Percentiles rank a stretch among this genome's conserved stretches.
phyloP scores from a whole-genome alignment of 768 basidiomycete species.

The Xerocomellus intermedius region DNA sequence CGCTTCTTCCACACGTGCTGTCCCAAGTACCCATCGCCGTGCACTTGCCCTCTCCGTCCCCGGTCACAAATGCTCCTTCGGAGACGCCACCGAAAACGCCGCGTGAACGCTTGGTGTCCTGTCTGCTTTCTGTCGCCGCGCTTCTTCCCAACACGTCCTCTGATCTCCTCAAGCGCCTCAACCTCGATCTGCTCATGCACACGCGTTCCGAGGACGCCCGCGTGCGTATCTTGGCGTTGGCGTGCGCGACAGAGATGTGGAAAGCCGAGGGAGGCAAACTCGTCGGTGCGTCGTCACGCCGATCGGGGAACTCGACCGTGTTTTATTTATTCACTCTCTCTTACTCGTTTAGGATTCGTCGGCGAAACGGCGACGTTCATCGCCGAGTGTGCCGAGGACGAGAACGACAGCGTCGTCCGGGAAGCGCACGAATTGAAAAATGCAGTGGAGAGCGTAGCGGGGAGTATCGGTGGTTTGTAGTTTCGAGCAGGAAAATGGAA shows the following conservation, averaged over 20 bases:
- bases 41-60: slow-evolving; percentile 18
- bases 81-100: slow-evolving; percentile 4
- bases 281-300: slow-evolving; percentile 46
- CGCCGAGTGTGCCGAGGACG: slow-evolving; percentile 84
- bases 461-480: slow-evolving; percentile 43
- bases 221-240: slow-evolving; percentile 68
- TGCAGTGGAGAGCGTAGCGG: slow-evolving; percentile 70
- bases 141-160: slow-evolving; percentile 20
- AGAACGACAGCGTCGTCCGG: slow-evolving; percentile 77
- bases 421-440: slow-evolving; percentile 67
- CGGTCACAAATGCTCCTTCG: neutral
- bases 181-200: slow-evolving; percentile 82
- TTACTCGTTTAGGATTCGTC: slow-evolving; percentile 54
- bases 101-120: slow-evolving; percentile 10
- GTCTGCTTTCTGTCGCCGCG: slow-evolving; percentile 17
- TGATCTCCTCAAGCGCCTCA: slow-evolving; percentile 70
- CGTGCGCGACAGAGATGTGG: slow-evolving; percentile 75
- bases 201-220: slow-evolving; percentile 80
- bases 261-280: slow-evolving; percentile 69
- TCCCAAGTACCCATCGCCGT: slow-evolving; percentile 61
- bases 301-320: neutral
- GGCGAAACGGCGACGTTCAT: slow-evolving; percentile 85
- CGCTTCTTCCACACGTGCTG: slow-evolving; percentile 57
- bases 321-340: neutral
- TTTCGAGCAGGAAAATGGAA: neutral